phyloP scores from a whole-genome alignment of 2,329 filamentous ascomycete genomes.

The Nemania abortiva region DNA sequence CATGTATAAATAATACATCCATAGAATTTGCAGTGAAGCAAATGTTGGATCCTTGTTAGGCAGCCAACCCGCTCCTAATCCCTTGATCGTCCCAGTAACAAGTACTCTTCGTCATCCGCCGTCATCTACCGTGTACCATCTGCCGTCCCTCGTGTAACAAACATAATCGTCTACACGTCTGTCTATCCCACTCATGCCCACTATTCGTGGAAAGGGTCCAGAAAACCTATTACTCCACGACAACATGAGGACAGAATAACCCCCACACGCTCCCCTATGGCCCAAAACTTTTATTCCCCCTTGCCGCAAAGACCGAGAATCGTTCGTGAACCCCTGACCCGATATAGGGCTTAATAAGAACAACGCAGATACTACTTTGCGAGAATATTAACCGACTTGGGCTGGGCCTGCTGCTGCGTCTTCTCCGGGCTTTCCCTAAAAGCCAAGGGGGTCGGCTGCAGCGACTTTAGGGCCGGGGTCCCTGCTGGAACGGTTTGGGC shows the following conservation, averaged over 20 bases:
- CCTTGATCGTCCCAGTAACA: neutral
- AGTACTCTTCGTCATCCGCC: neutral
- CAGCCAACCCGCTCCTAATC: neutral
- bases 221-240: slow-evolving; percentile 3
- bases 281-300: neutral
- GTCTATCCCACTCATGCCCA: slow-evolving; percentile 27
- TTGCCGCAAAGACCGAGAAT: too few relatives aligned
- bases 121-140: slow-evolving; percentile 3
- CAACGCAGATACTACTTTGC: slow-evolving; percentile 23
- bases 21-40: slow-evolving; percentile 27
- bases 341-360: neutral
- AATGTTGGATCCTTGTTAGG: slow-evolving; percentile 3
- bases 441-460: slow-evolving; percentile 63
- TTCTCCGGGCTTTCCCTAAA: slow-evolving; percentile 74
- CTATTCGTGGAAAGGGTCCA: neutral
- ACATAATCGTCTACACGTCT: slow-evolving; percentile 19
- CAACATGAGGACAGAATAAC: neutral
- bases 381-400: slow-evolving; percentile 50
- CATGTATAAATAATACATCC: slow-evolving; percentile 42
- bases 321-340: too few relatives aligned
- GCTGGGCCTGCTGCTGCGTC: slow-evolving; percentile 50
- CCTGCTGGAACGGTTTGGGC: slow-evolving; percentile 3
- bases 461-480: slow-evolving; percentile 49
- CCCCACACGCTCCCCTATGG: neutral
- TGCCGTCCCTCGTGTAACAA: neutral